phyloP scores from a whole-genome alignment of 192 early-diverging fungal species.

The Gaertneriomyces semiglobifer region DNA sequence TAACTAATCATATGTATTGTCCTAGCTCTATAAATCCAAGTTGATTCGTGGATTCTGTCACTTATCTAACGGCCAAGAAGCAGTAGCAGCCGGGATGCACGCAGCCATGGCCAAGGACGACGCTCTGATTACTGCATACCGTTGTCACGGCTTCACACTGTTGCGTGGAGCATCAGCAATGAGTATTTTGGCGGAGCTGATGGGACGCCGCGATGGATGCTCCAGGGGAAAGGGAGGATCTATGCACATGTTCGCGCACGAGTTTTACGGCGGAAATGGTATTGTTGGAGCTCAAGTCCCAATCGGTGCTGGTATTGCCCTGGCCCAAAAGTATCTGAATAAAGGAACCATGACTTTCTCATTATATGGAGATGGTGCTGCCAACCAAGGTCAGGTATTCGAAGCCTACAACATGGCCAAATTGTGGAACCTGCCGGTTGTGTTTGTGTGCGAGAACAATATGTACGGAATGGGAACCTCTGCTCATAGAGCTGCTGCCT shows the following conservation, averaged over 20 bases:
- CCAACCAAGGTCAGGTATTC: slow-evolving; percentile 98
- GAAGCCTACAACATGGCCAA: slow-evolving; percentile 99
- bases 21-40: slow-evolving; percentile 89
- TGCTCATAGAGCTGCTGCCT: slow-evolving; percentile 83
- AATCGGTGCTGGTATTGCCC: slow-evolving; percentile 63
- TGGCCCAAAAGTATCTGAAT: slow-evolving; percentile 88
- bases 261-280: slow-evolving; percentile 98
- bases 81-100: slow-evolving; percentile 91
- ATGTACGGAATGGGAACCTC: slow-evolving; percentile 98
- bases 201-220: slow-evolving; percentile 76
- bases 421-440: slow-evolving; percentile 89
- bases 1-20: background rate
- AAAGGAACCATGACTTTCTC: slow-evolving; percentile 81
- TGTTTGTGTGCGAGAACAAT: slow-evolving; percentile 99
- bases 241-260: slow-evolving; percentile 97
- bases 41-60: slow-evolving; percentile 98
- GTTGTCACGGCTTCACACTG: slow-evolving; percentile 96
- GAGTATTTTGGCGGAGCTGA: slow-evolving; percentile 50
- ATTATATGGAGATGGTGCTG: slow-evolving; percentile 96
- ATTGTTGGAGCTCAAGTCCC: slow-evolving; percentile 94
- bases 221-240: slow-evolving; percentile 98
- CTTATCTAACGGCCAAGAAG: slow-evolving; percentile 95
- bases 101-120: slow-evolving; percentile 83
- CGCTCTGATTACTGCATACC: slow-evolving; percentile 94
- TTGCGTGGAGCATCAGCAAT: slow-evolving; percentile 66